Evolutionary conservation across 1,284 basidiomycete genomes (phyloP), one percentile per base, ranked within the genome.

Genomic region (Marasmius fiardii): DNA sequence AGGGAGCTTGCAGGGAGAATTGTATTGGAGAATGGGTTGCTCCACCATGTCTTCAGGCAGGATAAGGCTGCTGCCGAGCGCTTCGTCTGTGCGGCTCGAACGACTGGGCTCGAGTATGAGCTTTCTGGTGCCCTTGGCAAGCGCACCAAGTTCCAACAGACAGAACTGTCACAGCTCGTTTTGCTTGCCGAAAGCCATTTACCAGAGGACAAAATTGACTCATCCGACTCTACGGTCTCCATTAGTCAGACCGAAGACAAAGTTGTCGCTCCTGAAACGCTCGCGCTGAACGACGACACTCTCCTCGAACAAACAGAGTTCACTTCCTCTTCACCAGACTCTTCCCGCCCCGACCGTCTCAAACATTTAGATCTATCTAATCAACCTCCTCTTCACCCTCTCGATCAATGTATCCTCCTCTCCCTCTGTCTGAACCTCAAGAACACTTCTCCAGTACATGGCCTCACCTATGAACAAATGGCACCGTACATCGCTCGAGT

Each of bases 271-370:
- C 97, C 96, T 11, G 85, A 93, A 67, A 89, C 88, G 1, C 75
- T 97, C 28, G 75, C 80, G 2, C 81, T 99, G 53, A 97, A 99
- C 70, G 97, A 99, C 72, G 97, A 99, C 71, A 98, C 95, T 0
- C 79, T 99, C 10, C 81, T 99, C 43, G 97, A 99, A 71, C 86
- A 92, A 65, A 99, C 96, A 3, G 83, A 90, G 65, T 99, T 94
- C 70, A 93, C 93, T 7, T 85, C 82, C 7, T 88, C 83, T 1
- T 72, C 72, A 37, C 71, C 80, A n/a, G 26, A 49, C 18, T 69
- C 76, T 10, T 65, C 74, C 16, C 70, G 68, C 24, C 68, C 71
- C 51, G 74, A 74, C 24, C 71, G 70, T 57, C 74, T 92, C 57
- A 57, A 69, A 20, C 86, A 90, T 65, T 75, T 98, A 56, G 85